Base-by-base conservation (phyloP, 2,329 filamentous ascomycete genomes). In the Passalora sequoiae region DNA sequence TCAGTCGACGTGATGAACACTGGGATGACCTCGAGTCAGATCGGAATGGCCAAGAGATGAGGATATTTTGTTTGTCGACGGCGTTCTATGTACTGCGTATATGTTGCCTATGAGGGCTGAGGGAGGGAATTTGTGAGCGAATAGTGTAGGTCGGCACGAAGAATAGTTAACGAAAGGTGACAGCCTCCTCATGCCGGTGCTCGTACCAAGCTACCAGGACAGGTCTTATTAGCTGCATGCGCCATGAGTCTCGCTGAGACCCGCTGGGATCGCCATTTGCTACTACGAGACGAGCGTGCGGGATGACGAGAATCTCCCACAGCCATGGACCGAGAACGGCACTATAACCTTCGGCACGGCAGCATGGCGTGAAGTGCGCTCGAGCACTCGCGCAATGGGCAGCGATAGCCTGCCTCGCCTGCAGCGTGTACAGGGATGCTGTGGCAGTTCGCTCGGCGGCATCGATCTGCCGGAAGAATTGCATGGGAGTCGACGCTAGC, bases 181-280 rank as follows among this genome's bases (percentile, higher is more conserved):
- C 24, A 27, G 39, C 37, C 45, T 48, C 38, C 46, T 46, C 38
- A 22, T 49, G 27, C 38, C 40, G 45, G 41, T 47, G 19, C 33
- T 36, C 41, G 20, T 46, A 36, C 47, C 45, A 50, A 50, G 50
- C 44, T 53, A 44, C 38, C 36, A 50, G 43, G 38, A 46, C 25
- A 15, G 39, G 48, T 48, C 40, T 48, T n/a, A n/a, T n/a, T 50
- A 52, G 51, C 47, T 52, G 44, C 35, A 21, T 40, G 46, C 49
- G 49, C 46, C 47, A 49, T 43, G 43, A 46, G 43, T 40, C 25
- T 40, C 33, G 35, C 49, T 44, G 38, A 49, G 49, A 51, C 48
- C 17, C 45, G 50, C 47, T 43, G 36, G 46, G 43, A 54, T 51
- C 46, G 48, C 27, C 48, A 28, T 29, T 46, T 13, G 35, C 43